phyloP scores from a whole-genome alignment of 73 alveolate genomes.

The Tetrahymena thermophila region DNA sequence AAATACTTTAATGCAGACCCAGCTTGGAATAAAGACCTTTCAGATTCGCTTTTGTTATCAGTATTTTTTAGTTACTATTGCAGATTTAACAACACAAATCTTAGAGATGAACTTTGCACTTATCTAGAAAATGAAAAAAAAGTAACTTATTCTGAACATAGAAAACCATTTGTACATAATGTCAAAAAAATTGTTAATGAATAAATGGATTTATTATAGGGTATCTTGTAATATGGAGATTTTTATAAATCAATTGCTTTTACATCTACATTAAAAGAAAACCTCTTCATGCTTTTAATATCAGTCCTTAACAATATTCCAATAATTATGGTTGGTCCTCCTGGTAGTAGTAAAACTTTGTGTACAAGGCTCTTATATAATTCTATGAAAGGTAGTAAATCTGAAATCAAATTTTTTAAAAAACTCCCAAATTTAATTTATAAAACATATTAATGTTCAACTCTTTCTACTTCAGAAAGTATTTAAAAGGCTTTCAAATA shows the following conservation, averaged over 20 bases:
- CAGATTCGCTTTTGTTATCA: not conserved
- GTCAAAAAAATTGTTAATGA: not conserved
- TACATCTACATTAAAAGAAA: constrained; percentile 41
- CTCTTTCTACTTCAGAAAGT: constrained; percentile 30
- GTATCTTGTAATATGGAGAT: not conserved
- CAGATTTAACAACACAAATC: not conserved
- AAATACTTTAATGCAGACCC: not conserved
- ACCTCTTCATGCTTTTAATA: constrained; percentile 51
- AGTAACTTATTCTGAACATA: not conserved
- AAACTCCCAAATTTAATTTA: not conserved
- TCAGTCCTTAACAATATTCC: constrained; percentile 58
- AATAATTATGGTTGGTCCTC: constrained; percentile 66
- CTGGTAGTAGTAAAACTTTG: constrained; percentile 71
- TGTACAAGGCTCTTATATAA: constrained; percentile 51
- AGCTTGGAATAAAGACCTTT: constrained; percentile 49
- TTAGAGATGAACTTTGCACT: not conserved
- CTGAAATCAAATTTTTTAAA: not conserved
- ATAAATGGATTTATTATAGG: not conserved
- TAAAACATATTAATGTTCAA: constrained; percentile 42
- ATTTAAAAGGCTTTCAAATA: constrained; percentile 2
- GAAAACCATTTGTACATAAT: not conserved
- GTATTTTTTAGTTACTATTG: not conserved
- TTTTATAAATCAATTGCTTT: not conserved
- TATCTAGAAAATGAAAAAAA: not conserved
- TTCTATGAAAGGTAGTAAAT: constrained; percentile 49